phyloP scores from a whole-genome alignment of 805 yeast genomes.

The Isabelozyma gotoi region DNA sequence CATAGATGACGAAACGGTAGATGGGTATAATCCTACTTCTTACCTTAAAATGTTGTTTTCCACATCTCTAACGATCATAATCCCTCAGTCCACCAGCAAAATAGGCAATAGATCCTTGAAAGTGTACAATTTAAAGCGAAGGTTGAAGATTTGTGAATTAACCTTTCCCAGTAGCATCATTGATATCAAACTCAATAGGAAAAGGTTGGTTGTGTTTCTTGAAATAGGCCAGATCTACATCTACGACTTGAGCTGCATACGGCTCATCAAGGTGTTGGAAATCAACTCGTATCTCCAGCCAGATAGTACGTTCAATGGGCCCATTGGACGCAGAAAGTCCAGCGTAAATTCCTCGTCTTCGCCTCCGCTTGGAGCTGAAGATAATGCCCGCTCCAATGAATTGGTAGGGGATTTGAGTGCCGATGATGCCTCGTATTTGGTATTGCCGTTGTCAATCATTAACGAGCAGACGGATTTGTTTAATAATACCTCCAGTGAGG shows the following conservation, averaged over 20 bases:
- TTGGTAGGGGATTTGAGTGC: conserved; percentile 37
- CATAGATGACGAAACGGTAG: conserved; percentile 3
- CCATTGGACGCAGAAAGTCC: background rate
- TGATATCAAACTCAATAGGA: conserved; percentile 75
- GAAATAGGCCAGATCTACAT: conserved; percentile 76
- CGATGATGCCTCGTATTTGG: conserved; percentile 34
- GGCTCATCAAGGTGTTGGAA: conserved; percentile 52
- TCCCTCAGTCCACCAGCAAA: conserved; percentile 25
- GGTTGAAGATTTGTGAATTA: conserved; percentile 73
- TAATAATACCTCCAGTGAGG: conserved; percentile 11
- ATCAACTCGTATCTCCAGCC: conserved; percentile 12
- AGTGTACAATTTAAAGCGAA: conserved; percentile 41
- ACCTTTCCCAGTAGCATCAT: conserved; percentile 78
- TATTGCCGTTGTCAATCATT: conserved; percentile 30
- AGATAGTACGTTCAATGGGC: conserved; percentile 1
- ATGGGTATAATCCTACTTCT: conserved; percentile 22
- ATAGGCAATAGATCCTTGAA: conserved; percentile 32
- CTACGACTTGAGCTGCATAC: conserved; percentile 89
- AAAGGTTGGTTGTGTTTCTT: conserved; percentile 74
- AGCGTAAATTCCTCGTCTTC: too few relatives aligned
- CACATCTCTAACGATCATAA: conserved; percentile 40
- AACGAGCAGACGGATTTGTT: conserved; percentile 32
- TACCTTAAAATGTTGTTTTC: conserved; percentile 40
- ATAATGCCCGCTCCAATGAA: conserved; percentile 1
- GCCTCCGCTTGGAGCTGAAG: conserved; percentile 1